Evolutionary conservation across 306 rosid genomes (phyloP), one percentile per base, ranked within the genome.

Genomic region (Mimosa bimucronata): DNA sequence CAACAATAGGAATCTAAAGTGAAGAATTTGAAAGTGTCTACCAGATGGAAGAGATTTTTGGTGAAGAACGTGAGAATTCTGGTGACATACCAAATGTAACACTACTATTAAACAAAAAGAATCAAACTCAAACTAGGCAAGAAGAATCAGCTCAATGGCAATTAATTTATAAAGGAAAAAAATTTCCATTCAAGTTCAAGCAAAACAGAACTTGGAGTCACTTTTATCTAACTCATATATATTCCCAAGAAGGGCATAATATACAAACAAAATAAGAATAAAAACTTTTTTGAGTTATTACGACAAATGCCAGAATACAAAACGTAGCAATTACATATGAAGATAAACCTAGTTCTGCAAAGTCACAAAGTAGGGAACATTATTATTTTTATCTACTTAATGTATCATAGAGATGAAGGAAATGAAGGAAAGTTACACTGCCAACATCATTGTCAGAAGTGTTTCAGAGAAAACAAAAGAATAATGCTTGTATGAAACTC

Each of bases 361-460:
- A 64, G 77, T 66, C 57, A 71, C 18, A 30, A 38, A 73, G 38
- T 6, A 46, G 75, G 40, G 30, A 61, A 79, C 16, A 25, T 40
- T 40, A 38, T 66, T 30, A 23, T 72, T 50, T 73, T 18, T 61
- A 46, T 40, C 44, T 25, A 16, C 55, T 16, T 1, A 15, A 18
- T 48, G 8, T 5, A 4, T 48, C 7, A n/a, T 5, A n/a, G n/a
- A n/a, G n/a, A n/a, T n/a, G n/a, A n/a, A n/a, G 55, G 55, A 48
- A 21, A 48, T 48, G 55, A 46, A 46, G 53, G 53, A 14, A 46
- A 14, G 53, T 19, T 46, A 19, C 37, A 21, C 23, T 62, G 73
- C 53, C 70, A 50, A 71, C 72, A 44, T 45, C 44, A 83, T 57
- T 58, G 66, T 72, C 57, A 23, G 70, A 64, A 53, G 52, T 45